Base-by-base conservation (phyloP, 2,329 filamentous ascomycete species). In the Aspergillus unguis region DNA sequence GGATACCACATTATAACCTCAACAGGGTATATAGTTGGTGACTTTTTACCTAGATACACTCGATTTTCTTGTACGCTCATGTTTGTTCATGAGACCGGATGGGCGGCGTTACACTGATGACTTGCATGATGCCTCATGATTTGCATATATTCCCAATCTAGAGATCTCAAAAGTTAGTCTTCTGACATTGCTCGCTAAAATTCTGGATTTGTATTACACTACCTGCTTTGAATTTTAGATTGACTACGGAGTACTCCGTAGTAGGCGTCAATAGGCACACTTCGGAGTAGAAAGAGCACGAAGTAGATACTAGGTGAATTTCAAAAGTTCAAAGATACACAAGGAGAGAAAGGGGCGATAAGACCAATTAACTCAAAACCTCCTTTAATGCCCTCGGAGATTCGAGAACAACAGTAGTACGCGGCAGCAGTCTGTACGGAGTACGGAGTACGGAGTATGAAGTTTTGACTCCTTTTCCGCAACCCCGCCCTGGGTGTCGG, bases 1-100 rank as follows among this genome's bases (percentile, higher is more conserved):
- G 90, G 78, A 91, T 65, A 81, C 91, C 64, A 85, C 67, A 33
- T 67, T 71, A 58, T 73, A 68, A 55, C 58, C n/a, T 25, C 28
- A 46, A 50, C 25, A 46, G 35, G 41, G 17, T 23, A 7, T 17
- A 10, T 7, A 32, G 40, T 38, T 43, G 8, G 46, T 8, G 31
- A 33, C 35, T 33, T 35, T 23, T 41, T 35, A 32, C 29, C 26
- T 38, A 26, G 25, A 26, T 31, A 44, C 44, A 48, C 36, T 4
- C 46, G 40, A 37, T 47, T 40, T 33, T 43, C 6, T 17, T 10
- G 25, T n/a, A 43, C 25, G 27, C 27, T 33, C 27, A 32, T 33
- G 27, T 5, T 52, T 26, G 33, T 11, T 51, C 33, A 44, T 40
- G 52, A 50, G 43, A 36, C 47, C 32, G 51, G 51, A 31, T 37